Conservation (phyloP, 352 stramenopile genomes). For the Pythium dissimile region DNA sequence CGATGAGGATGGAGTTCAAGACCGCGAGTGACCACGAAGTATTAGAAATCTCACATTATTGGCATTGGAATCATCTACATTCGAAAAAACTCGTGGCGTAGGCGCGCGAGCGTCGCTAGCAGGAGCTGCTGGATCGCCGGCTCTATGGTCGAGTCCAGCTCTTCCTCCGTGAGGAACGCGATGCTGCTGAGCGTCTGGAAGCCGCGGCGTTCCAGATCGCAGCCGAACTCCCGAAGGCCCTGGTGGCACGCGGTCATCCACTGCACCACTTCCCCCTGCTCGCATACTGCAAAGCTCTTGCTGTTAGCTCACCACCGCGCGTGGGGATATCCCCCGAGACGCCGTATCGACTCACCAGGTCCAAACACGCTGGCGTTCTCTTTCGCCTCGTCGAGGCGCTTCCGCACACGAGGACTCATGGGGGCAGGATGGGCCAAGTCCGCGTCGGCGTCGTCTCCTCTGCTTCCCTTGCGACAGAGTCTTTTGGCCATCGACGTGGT, state of each 20-base stretch:
- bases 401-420: conserved; percentile 58
- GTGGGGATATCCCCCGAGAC: background rate
- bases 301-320: background rate
- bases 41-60: background rate
- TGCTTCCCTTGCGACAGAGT: background rate
- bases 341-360: conserved; percentile 33
- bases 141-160: conserved; percentile 40
- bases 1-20: background rate
- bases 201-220: conserved; percentile 54
- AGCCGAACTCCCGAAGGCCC: conserved; percentile 54
- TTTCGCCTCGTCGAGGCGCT: conserved; percentile 69
- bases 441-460: conserved; percentile 6
- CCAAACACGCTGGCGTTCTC: conserved; percentile 71
- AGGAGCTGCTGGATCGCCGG: conserved; percentile 41
- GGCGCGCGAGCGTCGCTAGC: conserved; percentile 56
- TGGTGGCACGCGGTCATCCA: conserved; percentile 81
- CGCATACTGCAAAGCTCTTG: conserved; percentile 40
- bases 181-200: conserved; percentile 79
- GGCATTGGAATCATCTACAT: conserved; percentile 42
- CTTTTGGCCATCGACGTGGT: conserved; percentile 1
- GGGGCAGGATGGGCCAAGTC: conserved; percentile 24
- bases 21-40: too few relatives aligned
- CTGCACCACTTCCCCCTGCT: conserved; percentile 78
- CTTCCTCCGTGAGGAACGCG: conserved; percentile 73
- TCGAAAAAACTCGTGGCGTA: conserved; percentile 77